Conservation (phyloP, 2,329 filamentous ascomycete genomes). For the Zymoseptoria brevis region DNA sequence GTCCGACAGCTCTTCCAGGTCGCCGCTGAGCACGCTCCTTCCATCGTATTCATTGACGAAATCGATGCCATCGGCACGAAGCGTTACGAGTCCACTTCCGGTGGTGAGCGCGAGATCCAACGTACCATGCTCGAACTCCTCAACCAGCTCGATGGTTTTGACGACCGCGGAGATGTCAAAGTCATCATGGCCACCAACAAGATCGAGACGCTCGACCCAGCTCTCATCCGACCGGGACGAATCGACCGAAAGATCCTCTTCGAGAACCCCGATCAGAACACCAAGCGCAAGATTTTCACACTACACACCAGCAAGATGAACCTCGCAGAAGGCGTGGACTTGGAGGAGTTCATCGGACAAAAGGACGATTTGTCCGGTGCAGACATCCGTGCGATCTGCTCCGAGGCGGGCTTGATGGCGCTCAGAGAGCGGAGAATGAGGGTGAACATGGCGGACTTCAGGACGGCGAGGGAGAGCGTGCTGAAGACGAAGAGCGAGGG, state of each 20-base stretch:
- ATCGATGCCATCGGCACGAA: slow-evolving; percentile 99
- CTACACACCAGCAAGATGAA: slow-evolving; percentile 99
- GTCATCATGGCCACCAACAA: slow-evolving; percentile 99
- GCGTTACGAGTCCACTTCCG: slow-evolving; percentile 94
- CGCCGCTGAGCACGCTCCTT: slow-evolving; percentile 89
- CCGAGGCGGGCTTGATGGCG: slow-evolving; percentile 89
- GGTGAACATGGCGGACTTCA: slow-evolving; percentile 98
- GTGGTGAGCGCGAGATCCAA: slow-evolving; percentile 94
- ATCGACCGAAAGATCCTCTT: slow-evolving; percentile 96
- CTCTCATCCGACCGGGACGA: slow-evolving; percentile 90
- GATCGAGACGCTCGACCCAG: slow-evolving; percentile 94
- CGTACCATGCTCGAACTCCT: slow-evolving; percentile 97
- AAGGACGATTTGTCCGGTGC: slow-evolving; percentile 97
- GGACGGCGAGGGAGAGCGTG: slow-evolving; percentile 83
- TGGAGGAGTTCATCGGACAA: slow-evolving; percentile 96
- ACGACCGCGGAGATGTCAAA: slow-evolving; percentile 97
- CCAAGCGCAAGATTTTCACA: slow-evolving; percentile 94
- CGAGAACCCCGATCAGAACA: slow-evolving; percentile 74
- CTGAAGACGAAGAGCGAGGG: slow-evolving; percentile 98
- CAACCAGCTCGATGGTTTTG: slow-evolving; percentile 97
- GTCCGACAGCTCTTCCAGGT: slow-evolving; percentile 96
- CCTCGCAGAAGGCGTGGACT: slow-evolving; percentile 88
- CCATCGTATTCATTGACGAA: slow-evolving; percentile 98
- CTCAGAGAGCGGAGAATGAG: slow-evolving; percentile 92
- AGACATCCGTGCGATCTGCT: slow-evolving; percentile 98